Conservation (phyloP, 2,329 filamentous ascomycete genomes). For the Aspergillus ruber region DNA sequence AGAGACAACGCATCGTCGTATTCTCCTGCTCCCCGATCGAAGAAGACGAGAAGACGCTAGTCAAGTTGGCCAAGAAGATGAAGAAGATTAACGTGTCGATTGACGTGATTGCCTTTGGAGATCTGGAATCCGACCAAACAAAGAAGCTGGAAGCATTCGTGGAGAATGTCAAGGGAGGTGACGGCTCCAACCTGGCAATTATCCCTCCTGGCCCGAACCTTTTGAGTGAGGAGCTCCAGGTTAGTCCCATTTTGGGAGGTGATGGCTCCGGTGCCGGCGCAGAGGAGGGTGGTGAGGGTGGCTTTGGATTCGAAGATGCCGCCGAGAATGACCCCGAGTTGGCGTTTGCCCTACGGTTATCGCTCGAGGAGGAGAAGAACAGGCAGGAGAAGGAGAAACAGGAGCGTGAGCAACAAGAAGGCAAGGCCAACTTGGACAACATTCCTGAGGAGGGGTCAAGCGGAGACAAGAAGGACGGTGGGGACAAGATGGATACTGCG, state of each 20-base stretch:
- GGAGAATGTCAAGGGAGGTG: conserved; percentile 81
- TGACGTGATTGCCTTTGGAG: conserved; percentile 92
- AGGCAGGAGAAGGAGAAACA: conserved; percentile 79
- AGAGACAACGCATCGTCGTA: conserved; percentile 92
- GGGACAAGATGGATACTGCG: conserved; percentile 88
- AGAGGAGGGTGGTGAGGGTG: conserved; percentile 51
- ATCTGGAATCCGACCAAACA: conserved; percentile 80
- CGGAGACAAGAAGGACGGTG: conserved; percentile 51
- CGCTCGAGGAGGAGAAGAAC: conserved; percentile 95
- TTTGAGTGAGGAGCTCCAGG: conserved; percentile 83
- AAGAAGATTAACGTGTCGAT: conserved; percentile 95
- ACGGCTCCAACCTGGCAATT: conserved; percentile 84
- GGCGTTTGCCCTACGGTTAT: conserved; percentile 90
- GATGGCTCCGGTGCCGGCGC: conserved; percentile 59
- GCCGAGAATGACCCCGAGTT: conserved; percentile 80
- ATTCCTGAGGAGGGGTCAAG: conserved; percentile 72
- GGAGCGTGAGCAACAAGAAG: conserved; percentile 64
- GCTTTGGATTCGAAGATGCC: conserved; percentile 74
- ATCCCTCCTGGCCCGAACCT: conserved; percentile 87
- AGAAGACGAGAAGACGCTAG: conserved; percentile 81
- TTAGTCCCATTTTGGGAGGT: conserved; percentile 82
- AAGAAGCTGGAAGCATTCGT: conserved; percentile 91
- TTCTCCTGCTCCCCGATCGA: conserved; percentile 90
- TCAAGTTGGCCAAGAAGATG: conserved; percentile 93
- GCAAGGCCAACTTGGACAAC: conserved; percentile 69